Percentiles rank a stretch among this genome's conserved stretches.
These are phyloP conservation scores for Pythium aphanidermatum DNA, from an alignment of 352 stramenopile genomes.

Conservation along the genomic window DNA sequence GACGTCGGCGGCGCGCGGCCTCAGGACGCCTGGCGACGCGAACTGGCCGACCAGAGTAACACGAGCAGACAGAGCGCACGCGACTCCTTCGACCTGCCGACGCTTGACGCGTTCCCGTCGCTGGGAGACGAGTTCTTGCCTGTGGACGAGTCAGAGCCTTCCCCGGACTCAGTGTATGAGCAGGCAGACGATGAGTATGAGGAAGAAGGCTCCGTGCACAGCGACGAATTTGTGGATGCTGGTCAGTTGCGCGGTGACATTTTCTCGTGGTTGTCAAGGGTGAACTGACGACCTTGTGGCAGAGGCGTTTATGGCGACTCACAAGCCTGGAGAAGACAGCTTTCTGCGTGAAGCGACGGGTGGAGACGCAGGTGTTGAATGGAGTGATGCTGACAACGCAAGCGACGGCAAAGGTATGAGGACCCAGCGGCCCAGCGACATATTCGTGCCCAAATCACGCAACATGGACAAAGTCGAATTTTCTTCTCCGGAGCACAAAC, in stretches of 20 bases:
- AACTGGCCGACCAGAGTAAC: no score
- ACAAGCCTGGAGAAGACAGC: conserved; percentile 16
- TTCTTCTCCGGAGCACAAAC: conserved; percentile 28
- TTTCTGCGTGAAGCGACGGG: conserved; percentile 17
- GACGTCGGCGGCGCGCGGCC: no score
- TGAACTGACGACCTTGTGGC: not conserved
- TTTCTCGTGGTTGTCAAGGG: not conserved
- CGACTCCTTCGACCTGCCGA: conserved; percentile 32
- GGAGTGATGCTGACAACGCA: conserved; percentile 27
- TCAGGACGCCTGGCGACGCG: no score
- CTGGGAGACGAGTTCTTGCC: not conserved
- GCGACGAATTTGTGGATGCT: conserved; percentile 68
- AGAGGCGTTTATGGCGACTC: conserved; percentile 20
- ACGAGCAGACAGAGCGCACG: conserved; percentile 1
- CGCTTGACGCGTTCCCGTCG: conserved; percentile 27
- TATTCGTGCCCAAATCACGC: conserved; percentile 67
- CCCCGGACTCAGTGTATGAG: not conserved
- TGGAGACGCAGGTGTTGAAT: conserved; percentile 8
- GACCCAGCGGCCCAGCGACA: conserved; percentile 42
- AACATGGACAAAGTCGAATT: conserved; percentile 70
- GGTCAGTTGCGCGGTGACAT: conserved; percentile 26
- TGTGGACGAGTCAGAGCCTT: not conserved
- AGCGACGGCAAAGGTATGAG: conserved; percentile 15
- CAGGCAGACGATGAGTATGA: conserved; percentile 1
- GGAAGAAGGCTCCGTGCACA: conserved; percentile 18